phyloP scores from a whole-genome alignment of 2,329 filamentous ascomycete genomes.

The Lasiodiplodia sp. region DNA sequence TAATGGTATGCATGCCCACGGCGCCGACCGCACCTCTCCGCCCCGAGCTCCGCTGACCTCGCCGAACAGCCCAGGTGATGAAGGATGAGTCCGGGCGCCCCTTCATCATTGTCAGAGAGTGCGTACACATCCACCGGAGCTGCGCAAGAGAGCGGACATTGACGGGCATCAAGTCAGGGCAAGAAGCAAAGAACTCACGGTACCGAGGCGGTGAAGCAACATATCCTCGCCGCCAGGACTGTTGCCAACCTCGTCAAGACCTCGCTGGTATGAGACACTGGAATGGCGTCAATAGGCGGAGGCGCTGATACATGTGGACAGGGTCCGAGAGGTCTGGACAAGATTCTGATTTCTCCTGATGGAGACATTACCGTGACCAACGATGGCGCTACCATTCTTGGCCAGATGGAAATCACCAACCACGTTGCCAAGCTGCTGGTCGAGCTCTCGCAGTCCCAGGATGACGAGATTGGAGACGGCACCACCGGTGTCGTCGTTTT shows the following conservation, averaged over 20 bases:
- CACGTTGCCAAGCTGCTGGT: slow-evolving; percentile 97
- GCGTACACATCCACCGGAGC: slow-evolving; percentile 51
- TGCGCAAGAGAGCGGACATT: slow-evolving; percentile 37
- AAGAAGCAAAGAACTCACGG: slow-evolving; percentile 97
- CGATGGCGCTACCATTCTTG: slow-evolving; percentile 95
- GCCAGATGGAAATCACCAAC: slow-evolving; percentile 98
- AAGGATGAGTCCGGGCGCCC: slow-evolving; percentile 98
- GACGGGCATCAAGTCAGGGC: slow-evolving; percentile 72
- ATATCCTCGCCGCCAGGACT: slow-evolving; percentile 95
- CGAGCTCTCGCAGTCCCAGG: slow-evolving; percentile 96
- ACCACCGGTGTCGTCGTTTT: slow-evolving; percentile 97
- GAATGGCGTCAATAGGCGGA: neutral
- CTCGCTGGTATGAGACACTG: slow-evolving; percentile 68
- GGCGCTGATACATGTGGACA: slow-evolving; percentile 37
- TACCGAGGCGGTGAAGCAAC: slow-evolving; percentile 96
- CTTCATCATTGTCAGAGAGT: slow-evolving; percentile 99
- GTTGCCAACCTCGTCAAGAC: slow-evolving; percentile 98
- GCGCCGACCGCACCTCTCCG: neutral
- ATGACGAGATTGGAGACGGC: slow-evolving; percentile 98
- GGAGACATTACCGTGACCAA: slow-evolving; percentile 99
- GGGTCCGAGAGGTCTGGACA: slow-evolving; percentile 95
- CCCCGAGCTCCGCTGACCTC: slow-evolving; percentile 29
- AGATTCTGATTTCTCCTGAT: slow-evolving; percentile 98
- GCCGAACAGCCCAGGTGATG: slow-evolving; percentile 71
- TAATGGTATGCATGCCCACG: slow-evolving; percentile 67